Base-by-base conservation (phyloP, 441 rosid species). In the Populus hybrid region DNA sequence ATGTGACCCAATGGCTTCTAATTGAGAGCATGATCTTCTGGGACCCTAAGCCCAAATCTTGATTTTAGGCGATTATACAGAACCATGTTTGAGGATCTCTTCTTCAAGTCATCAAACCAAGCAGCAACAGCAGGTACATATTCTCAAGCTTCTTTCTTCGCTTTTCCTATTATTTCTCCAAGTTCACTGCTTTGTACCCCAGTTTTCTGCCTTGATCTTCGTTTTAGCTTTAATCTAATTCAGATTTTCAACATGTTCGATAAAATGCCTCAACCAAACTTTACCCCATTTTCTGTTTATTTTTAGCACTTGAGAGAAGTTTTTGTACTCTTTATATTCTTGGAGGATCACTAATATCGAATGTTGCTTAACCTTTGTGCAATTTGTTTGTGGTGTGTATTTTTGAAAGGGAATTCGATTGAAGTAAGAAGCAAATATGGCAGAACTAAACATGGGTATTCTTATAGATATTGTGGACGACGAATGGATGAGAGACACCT, bases 401-500 rank as follows among this genome's bases (percentile, higher is more conserved):
- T 63, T 24, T 40, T 61, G 69, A 36, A 69, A 36, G 63, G 73
- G 64, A 36, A 69, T 35, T 50, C 71, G n/a, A 42, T 74, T 53
- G 75, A 74, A 74, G 34, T 67, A 71, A 71, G 32, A 82, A 63
- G 30, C 3, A 75, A 35, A 30, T 69, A 92, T 92, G 98, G 87
- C 94, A 16, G 97, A 93, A 76, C 42, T 87, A 78, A 91, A 86
- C 83, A 73, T 88, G 77, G 99, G 98, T 38, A 80, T 95, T 83
- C 95, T 95, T 74, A 87, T 94, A 57, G 99, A 95, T 82, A 83
- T 94, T 35, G 91, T 94, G 79, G 99, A 95, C 59, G 98, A 94
- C 75, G 98, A 95, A 72, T 95, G 98, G 98, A 91, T 92, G 99
- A 84, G 92, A 69, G 97, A 94, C 84, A 92, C 98, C 80, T 84